A percentile compares a stretch with the other conserved stretches of the same genome.
These are phyloP conservation scores for Fomitopsis serialis DNA, from an alignment of 768 basidiomycete genomes.

Conservation along the genomic window DNA sequence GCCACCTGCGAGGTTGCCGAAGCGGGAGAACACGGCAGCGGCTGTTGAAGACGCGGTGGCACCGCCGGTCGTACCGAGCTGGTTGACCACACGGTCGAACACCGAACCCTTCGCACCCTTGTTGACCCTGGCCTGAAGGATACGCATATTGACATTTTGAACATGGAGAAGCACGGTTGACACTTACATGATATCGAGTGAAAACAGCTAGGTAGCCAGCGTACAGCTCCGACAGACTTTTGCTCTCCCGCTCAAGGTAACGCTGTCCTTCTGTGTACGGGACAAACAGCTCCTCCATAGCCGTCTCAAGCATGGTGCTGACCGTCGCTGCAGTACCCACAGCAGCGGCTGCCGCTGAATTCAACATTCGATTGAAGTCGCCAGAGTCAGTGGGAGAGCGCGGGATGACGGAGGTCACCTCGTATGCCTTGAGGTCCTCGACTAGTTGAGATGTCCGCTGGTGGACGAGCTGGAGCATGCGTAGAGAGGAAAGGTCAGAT, in stretches of 20 bases:
- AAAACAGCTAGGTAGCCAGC: conserved; percentile 65
- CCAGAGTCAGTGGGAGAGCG: conserved; percentile 58
- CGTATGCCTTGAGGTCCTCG: conserved; percentile 89
- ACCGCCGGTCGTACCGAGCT: conserved; percentile 59
- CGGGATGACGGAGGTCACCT: conserved; percentile 64
- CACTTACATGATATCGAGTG: conserved; percentile 82
- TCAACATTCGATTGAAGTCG: conserved; percentile 55
- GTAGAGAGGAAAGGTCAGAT: conserved; percentile 87
- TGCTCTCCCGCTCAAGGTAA: conserved; percentile 89
- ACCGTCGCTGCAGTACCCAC: conserved; percentile 50
- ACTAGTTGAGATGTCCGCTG: conserved; percentile 71
- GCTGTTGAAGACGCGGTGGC: conserved; percentile 77
- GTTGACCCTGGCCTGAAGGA: conserved; percentile 47
- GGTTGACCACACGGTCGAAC: conserved; percentile 91
- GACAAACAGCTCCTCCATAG: conserved; percentile 94
- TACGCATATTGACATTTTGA: not conserved
- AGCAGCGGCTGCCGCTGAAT: conserved; percentile 34
- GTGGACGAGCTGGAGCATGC: conserved; percentile 85
- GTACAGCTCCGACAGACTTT: conserved; percentile 77
- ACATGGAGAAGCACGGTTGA: not conserved
- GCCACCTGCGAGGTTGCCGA: conserved; percentile 61
- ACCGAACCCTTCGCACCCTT: conserved; percentile 66
- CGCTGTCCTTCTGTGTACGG: conserved; percentile 89
- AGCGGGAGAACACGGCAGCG: conserved; percentile 84
- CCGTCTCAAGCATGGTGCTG: conserved; percentile 85